Evolutionary conservation across 331 rosid genomes (phyloP).

Genomic region (Erythrophleum ivorense): DNA sequence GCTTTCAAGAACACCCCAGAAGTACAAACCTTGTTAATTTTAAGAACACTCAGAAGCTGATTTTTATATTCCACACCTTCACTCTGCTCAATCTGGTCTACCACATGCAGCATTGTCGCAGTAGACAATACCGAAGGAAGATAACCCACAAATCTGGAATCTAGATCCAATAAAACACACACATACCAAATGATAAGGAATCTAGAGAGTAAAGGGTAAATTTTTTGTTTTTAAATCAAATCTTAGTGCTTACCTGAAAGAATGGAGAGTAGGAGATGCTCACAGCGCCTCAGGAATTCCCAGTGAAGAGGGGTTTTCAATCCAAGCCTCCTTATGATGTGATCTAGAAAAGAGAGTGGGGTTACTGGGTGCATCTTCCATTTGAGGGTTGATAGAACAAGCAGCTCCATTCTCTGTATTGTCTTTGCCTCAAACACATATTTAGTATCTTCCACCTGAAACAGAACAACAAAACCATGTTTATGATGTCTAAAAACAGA

Average conservation of each 20-base stretch:
- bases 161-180: constrained; percentile 37
- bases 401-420: constrained; percentile 75
- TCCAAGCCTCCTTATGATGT: constrained; percentile 58
- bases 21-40: constrained; percentile 54
- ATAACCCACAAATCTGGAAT: constrained; percentile 58
- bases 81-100: constrained; percentile 60
- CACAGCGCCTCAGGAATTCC: constrained; percentile 63
- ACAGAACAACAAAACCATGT: background rate
- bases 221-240: background rate
- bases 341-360: constrained; percentile 65
- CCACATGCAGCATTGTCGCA: constrained; percentile 62
- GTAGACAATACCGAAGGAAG: constrained; percentile 72
- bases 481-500: background rate
- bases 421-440: constrained; percentile 65
- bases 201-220: background rate
- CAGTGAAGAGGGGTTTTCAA: constrained; percentile 52
- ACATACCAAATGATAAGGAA: background rate
- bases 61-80: constrained; percentile 47
- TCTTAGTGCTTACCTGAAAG: constrained; percentile 48
- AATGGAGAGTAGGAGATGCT: constrained; percentile 58
- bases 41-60: constrained; percentile 62
- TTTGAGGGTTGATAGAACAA: constrained; percentile 62
- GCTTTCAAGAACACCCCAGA: background rate
- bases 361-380: constrained; percentile 83
- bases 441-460: constrained; percentile 55